Conservation (phyloP, 805 yeast genomes). For the Danielozyma ontarioensis region DNA sequence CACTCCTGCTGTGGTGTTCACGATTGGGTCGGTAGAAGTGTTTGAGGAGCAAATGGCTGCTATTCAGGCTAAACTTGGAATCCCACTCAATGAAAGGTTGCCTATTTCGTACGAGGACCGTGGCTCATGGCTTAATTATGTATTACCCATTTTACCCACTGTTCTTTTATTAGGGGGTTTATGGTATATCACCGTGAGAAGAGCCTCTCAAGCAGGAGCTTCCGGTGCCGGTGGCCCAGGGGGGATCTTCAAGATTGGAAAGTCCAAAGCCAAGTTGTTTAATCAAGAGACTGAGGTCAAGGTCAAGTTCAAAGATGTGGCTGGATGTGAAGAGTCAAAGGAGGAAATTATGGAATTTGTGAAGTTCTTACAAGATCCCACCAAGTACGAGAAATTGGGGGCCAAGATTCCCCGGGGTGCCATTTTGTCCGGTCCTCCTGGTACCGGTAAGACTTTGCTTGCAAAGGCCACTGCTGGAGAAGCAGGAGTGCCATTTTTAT, state of each 20-base stretch:
- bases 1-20: slow-evolving; percentile 55
- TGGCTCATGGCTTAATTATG: slow-evolving; percentile 55
- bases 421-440: slow-evolving; percentile 90
- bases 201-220: slow-evolving; percentile 46
- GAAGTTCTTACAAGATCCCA: slow-evolving; percentile 78
- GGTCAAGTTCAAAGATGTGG: slow-evolving; percentile 82
- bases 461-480: slow-evolving; percentile 98
- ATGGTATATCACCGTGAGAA: slow-evolving; percentile 54
- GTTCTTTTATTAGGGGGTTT: slow-evolving; percentile 75
- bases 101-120: slow-evolving; percentile 74
- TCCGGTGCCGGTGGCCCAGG: slow-evolving; percentile 39
- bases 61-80: slow-evolving; percentile 63
- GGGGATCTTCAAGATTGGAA: slow-evolving; percentile 73
- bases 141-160: slow-evolving; percentile 77
- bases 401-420: slow-evolving; percentile 97
- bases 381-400: slow-evolving; percentile 79
- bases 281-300: slow-evolving; percentile 81
- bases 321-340: slow-evolving; percentile 92
- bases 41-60: slow-evolving; percentile 79
- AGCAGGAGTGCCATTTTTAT: slow-evolving; percentile 88
- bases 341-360: slow-evolving; percentile 96
- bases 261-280: slow-evolving; percentile 73
- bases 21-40: slow-evolving; percentile 81
- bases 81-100: slow-evolving; percentile 64
- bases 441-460: slow-evolving; percentile 90